These are phyloP conservation scores for Tetracladium setigerum DNA, from an alignment of 495 filamentous ascomycete species.

Conservation along the genomic window DNA sequence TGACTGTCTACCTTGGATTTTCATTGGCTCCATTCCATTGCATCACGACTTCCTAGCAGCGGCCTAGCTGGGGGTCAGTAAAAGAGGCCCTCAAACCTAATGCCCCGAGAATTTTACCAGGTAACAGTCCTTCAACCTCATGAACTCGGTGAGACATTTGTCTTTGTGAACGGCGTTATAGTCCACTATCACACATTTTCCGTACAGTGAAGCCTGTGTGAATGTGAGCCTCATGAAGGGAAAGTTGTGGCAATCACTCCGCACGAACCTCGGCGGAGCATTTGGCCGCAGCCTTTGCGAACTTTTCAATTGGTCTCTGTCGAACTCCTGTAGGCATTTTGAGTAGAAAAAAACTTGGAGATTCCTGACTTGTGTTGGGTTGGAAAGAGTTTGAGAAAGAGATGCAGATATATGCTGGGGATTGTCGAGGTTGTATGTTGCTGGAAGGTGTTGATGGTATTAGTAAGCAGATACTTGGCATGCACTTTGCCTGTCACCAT, in stretches of 20 bases:
- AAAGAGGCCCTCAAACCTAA: conserved; percentile 2
- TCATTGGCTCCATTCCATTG: conserved; percentile 5
- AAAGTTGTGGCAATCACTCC: background rate
- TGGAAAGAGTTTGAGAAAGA: too few relatives aligned
- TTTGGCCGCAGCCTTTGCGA: conserved; percentile 74
- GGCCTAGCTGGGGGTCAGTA: conserved; percentile 24
- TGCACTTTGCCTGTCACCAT: too few relatives aligned
- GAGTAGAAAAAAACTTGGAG: background rate
- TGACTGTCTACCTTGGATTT: background rate
- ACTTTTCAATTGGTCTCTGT: conserved; percentile 75
- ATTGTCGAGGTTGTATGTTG: too few relatives aligned
- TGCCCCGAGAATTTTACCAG: conserved; percentile 46
- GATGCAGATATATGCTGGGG: too few relatives aligned
- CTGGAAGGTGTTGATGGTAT: too few relatives aligned
- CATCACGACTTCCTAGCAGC: conserved; percentile 37
- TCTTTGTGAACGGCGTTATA: conserved; percentile 89
- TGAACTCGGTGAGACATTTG: conserved; percentile 81
- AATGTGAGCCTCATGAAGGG: background rate
- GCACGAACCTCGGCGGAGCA: conserved; percentile 70
- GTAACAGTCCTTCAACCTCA: conserved; percentile 82
- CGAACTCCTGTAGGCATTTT: conserved; percentile 27
- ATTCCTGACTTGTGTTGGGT: background rate
- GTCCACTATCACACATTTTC: conserved; percentile 85
- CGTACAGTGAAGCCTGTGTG: conserved; percentile 70
- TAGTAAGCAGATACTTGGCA: too few relatives aligned